Conservation (phyloP, 83 land plant genomes). For the Thuja plicata region DNA sequence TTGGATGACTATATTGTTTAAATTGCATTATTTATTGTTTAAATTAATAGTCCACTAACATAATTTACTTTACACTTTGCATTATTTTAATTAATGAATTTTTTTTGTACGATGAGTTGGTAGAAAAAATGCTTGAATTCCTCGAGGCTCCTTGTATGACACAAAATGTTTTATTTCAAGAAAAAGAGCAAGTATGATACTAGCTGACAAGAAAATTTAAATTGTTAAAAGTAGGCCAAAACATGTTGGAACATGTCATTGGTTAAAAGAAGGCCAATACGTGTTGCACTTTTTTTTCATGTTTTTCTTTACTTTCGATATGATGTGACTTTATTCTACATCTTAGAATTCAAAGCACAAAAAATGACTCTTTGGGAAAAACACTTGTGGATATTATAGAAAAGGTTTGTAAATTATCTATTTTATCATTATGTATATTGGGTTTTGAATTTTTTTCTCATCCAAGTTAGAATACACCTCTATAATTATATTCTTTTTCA, state of each 20-base stretch:
- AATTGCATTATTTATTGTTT: no score
- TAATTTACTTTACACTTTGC: no score
- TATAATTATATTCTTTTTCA: not conserved
- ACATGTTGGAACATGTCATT: not conserved
- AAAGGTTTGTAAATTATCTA: not conserved
- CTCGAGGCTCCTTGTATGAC: not conserved
- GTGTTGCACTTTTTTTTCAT: not conserved
- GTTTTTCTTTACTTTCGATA: not conserved
- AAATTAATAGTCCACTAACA: no score
- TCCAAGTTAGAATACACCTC: not conserved
- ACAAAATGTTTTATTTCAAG: not conserved
- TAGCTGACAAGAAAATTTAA: not conserved
- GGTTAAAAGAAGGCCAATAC: not conserved
- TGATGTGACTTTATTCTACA: not conserved
- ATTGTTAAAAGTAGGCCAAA: not conserved
- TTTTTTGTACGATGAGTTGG: no score
- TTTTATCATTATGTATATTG: not conserved
- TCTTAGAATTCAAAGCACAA: not conserved
- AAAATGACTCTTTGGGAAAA: not conserved
- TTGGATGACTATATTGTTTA: no score
- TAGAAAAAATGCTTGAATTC: no score
- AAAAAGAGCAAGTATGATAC: constrained; percentile 5
- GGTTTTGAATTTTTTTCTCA: not conserved
- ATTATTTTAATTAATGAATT: no score
- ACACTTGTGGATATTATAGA: not conserved